phyloP scores from a whole-genome alignment of 768 basidiomycete species.

The Suillus bovinus region DNA sequence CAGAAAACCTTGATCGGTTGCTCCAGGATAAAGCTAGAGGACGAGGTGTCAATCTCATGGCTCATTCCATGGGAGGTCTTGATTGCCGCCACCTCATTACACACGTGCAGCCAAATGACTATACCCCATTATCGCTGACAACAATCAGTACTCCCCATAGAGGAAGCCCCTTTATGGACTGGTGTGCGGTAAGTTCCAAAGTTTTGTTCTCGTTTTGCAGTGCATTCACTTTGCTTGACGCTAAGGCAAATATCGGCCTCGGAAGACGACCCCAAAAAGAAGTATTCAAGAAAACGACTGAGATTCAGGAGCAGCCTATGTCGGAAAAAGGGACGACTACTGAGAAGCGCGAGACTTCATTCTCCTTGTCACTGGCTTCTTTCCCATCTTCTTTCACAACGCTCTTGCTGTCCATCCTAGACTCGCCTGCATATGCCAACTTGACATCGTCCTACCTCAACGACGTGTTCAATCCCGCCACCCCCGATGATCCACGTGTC shows the following conservation, averaged over 20 bases:
- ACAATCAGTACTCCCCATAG: conserved; percentile 92
- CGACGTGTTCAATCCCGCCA: conserved; percentile 77
- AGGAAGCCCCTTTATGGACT: conserved; percentile 99
- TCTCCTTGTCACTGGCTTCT: conserved; percentile 55
- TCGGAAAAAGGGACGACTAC: neutral
- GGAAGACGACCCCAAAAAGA: conserved; percentile 54
- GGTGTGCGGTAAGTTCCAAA: conserved; percentile 75
- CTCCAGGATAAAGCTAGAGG: conserved; percentile 67
- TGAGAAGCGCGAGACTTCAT: conserved; percentile 33
- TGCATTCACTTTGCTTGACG: conserved; percentile 12
- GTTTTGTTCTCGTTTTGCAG: conserved; percentile 7
- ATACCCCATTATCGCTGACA: conserved; percentile 84
- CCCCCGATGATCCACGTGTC: conserved; percentile 76
- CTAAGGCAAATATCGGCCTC: conserved; percentile 87
- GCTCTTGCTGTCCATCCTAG: conserved; percentile 83
- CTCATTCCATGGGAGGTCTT: conserved; percentile 97
- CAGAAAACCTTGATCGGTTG: conserved; percentile 71
- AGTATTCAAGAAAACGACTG: conserved; percentile 7
- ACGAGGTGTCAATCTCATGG: conserved; percentile 87
- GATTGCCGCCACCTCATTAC: conserved; percentile 93
- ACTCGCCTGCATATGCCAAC: conserved; percentile 96
- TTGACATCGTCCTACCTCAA: conserved; percentile 84
- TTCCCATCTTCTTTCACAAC: conserved; percentile 86
- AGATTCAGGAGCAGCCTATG: neutral
- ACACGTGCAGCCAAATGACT: conserved; percentile 77